phyloP scores from a whole-genome alignment of 257 asterid genomes.

The Solanum corneliomulleri region DNA sequence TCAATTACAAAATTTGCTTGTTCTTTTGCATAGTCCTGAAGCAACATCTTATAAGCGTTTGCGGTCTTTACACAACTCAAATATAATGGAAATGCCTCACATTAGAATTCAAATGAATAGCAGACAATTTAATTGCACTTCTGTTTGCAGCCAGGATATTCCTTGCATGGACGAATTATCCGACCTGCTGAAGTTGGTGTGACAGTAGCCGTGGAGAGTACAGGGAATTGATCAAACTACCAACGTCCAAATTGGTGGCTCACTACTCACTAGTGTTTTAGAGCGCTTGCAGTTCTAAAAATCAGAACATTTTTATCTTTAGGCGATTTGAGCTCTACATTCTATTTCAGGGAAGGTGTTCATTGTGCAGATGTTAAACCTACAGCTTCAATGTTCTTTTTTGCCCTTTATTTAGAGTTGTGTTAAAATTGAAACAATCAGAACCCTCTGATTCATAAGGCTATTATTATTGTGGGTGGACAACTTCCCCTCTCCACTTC shows the following conservation, averaged over 20 bases:
- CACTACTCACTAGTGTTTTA: neutral
- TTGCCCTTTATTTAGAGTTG: neutral
- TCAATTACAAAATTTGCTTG: neutral
- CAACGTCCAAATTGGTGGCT: neutral
- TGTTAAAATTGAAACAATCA: neutral
- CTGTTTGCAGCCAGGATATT: conserved; percentile 55
- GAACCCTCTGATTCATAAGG: neutral
- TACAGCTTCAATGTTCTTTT: neutral
- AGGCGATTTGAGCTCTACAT: neutral
- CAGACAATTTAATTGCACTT: neutral
- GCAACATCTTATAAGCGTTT: neutral
- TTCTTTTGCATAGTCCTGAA: neutral
- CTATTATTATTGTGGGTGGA: neutral
- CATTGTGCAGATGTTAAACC: neutral
- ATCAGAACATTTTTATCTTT: neutral
- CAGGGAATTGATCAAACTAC: conserved; percentile 13
- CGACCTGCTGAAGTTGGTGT: conserved; percentile 97
- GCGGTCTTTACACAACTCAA: neutral
- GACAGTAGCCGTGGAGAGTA: conserved; percentile 29
- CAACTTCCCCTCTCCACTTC: neutral
- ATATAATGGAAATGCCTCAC: neutral
- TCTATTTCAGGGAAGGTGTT: neutral
- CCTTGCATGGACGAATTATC: conserved; percentile 57
- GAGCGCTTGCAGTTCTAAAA: neutral
- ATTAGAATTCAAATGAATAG: neutral